phyloP scores from a whole-genome alignment of 2,329 filamentous ascomycete genomes.

The Lachnellula subtilissima region DNA sequence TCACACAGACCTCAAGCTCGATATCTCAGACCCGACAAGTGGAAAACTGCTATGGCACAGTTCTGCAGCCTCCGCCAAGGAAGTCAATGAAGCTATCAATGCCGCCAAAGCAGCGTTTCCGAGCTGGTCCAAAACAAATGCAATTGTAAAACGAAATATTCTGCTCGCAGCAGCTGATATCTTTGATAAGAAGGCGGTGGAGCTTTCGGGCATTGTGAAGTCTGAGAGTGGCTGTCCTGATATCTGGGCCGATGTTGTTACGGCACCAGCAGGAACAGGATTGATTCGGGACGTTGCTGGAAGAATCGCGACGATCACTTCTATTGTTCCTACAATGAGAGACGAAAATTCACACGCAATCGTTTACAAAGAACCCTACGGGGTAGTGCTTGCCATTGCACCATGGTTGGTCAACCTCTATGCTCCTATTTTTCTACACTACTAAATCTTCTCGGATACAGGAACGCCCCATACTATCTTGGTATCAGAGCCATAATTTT shows the following conservation, averaged over 20 bases:
- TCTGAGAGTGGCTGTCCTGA: background rate
- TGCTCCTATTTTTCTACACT: too few species aligned
- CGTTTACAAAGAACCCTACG: conserved; percentile 68
- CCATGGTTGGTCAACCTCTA: conserved; percentile 53
- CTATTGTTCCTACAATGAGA: conserved; percentile 29
- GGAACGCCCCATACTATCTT: conserved; percentile 49
- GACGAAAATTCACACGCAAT: conserved; percentile 53
- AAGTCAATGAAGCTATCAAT: conserved; percentile 46
- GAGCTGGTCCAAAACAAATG: conserved; percentile 59
- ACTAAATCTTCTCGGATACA: background rate
- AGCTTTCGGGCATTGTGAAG: background rate
- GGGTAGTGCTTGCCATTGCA: conserved; percentile 72
- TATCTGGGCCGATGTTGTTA: background rate
- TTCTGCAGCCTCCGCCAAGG: background rate
- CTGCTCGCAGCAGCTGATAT: conserved; percentile 65
- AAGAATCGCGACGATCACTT: conserved; percentile 31
- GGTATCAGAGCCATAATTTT: conserved; percentile 50
- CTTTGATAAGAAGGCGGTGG: conserved; percentile 11
- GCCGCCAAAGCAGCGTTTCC: conserved; percentile 63
- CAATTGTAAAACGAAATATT: conserved; percentile 58
- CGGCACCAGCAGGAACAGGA: background rate
- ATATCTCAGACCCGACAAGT: background rate
- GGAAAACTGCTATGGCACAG: background rate
- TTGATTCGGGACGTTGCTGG: conserved; percentile 42
- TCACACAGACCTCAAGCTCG: background rate